Percentiles rank a stretch among this genome's conserved stretches.
Evolutionary conservation across 371 early-diverging fungal species (phyloP).

Genomic region (Apophysomyces trapeziformis): DNA sequence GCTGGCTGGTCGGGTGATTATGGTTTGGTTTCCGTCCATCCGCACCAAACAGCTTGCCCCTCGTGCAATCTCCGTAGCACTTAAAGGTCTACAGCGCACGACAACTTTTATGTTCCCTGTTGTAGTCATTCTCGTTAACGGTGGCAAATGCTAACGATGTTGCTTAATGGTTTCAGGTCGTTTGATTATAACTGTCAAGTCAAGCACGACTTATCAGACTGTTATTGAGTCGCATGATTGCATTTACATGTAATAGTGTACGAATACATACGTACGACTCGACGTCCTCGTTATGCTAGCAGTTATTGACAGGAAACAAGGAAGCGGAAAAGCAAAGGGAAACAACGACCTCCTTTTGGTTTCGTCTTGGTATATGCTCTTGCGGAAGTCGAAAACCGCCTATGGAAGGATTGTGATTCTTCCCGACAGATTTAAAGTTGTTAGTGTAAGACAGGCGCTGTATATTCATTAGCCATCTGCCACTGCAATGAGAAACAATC

Average conservation of each 20-base stretch:
- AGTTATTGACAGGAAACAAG: background rate
- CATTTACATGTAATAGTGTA: background rate
- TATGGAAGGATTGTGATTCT: no score
- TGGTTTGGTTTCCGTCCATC: slow-evolving; percentile 72
- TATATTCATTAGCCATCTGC: no score
- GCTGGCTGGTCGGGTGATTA: slow-evolving; percentile 51
- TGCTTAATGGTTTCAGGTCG: background rate
- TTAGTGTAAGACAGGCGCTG: no score
- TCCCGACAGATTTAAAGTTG: no score
- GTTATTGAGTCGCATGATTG: background rate
- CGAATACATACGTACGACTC: background rate
- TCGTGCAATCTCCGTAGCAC: slow-evolving; percentile 66
- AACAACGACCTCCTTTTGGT: slow-evolving; percentile 1
- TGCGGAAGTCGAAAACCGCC: background rate
- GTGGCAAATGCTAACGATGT: background rate
- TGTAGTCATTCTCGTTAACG: background rate
- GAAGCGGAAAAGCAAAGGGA: background rate
- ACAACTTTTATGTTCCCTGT: slow-evolving; percentile 77
- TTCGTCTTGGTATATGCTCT: background rate
- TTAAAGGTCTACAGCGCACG: slow-evolving; percentile 80
- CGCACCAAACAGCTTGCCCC: slow-evolving; percentile 60
- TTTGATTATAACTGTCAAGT: background rate
- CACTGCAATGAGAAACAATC: no score
- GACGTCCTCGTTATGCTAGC: background rate
- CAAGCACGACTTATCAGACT: background rate